These are phyloP conservation scores for Salix viminalis DNA, from an alignment of 345 rosid species.

Conservation along the genomic window DNA sequence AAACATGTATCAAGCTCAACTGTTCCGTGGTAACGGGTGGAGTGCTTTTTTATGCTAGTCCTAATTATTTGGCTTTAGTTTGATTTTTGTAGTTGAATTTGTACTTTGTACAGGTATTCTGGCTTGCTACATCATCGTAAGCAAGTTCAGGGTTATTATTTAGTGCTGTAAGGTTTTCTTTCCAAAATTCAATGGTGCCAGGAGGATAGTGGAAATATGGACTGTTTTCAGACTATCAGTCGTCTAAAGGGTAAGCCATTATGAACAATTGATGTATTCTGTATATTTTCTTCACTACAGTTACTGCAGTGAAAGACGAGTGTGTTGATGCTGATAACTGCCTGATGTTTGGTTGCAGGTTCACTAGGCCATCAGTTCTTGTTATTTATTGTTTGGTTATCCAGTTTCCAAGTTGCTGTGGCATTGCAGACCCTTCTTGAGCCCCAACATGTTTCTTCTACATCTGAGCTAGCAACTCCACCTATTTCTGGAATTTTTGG, in stretches of 20 bases:
- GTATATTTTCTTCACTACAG: neutral
- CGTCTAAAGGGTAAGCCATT: constrained; percentile 43
- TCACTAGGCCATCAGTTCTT: constrained; percentile 47
- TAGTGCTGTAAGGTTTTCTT: constrained; percentile 24
- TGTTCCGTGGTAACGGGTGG: neutral
- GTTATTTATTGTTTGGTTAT: constrained; percentile 60
- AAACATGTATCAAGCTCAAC: neutral
- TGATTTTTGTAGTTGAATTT: neutral
- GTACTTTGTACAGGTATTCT: constrained; percentile 19
- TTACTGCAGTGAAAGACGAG: neutral
- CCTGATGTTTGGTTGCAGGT: constrained; percentile 47
- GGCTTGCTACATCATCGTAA: constrained; percentile 10
- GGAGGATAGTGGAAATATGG: constrained; percentile 48
- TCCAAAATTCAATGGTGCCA: constrained; percentile 47
- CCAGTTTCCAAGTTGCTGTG: constrained; percentile 58
- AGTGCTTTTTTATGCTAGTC: neutral
- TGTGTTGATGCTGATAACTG: constrained; percentile 20
- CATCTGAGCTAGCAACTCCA: constrained; percentile 60
- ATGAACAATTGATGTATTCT: neutral
- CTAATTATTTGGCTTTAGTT: neutral
- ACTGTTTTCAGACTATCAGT: constrained; percentile 34
- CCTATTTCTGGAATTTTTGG: constrained; percentile 65
- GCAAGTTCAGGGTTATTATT: constrained; percentile 9
- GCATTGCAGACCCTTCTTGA: constrained; percentile 35
- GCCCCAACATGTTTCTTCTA: constrained; percentile 44